These are phyloP conservation scores for Ophiostoma angusticollis DNA, from an alignment of 2,329 filamentous ascomycete genomes.

Conservation along the genomic window DNA sequence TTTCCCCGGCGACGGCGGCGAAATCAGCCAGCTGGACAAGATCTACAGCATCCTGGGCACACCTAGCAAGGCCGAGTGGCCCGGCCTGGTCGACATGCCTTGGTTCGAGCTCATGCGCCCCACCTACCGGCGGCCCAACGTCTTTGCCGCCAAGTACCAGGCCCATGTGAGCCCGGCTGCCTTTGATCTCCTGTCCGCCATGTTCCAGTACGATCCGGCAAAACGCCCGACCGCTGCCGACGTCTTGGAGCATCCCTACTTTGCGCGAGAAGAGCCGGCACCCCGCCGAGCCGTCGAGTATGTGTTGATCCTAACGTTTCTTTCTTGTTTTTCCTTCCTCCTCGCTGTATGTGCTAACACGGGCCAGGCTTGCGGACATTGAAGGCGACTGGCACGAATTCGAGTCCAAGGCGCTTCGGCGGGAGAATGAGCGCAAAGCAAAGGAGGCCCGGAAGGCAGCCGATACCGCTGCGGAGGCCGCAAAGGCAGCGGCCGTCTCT, in stretches of 20 bases:
- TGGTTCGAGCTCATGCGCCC: slow-evolving; percentile 92
- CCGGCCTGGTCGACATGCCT: slow-evolving; percentile 79
- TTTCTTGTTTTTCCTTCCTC: not conserved
- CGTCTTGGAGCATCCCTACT: slow-evolving; percentile 79
- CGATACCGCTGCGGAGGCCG: slow-evolving; percentile 29
- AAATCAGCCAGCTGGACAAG: slow-evolving; percentile 90
- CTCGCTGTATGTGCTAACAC: not conserved
- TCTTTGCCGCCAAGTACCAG: slow-evolving; percentile 74
- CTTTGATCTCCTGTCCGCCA: slow-evolving; percentile 66
- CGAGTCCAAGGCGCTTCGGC: slow-evolving; percentile 85
- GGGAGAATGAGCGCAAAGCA: slow-evolving; percentile 66
- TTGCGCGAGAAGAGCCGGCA: slow-evolving; percentile 65
- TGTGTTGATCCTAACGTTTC: too few species aligned
- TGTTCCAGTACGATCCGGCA: slow-evolving; percentile 82
- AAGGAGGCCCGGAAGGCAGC: slow-evolving; percentile 35
- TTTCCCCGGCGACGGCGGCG: slow-evolving; percentile 90
- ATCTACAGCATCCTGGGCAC: slow-evolving; percentile 91
- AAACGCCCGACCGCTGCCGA: slow-evolving; percentile 74
- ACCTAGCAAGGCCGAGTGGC: slow-evolving; percentile 75
- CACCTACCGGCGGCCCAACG: slow-evolving; percentile 54
- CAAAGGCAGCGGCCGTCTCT: slow-evolving; percentile 26
- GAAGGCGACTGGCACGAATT: slow-evolving; percentile 98
- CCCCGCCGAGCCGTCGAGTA: slow-evolving; percentile 71
- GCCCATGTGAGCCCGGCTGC: slow-evolving; percentile 66
- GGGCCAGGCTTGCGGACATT: slow-evolving; percentile 55